Conservation (phyloP, 2,329 filamentous ascomycete species). For the Rosellinia necatrix region DNA sequence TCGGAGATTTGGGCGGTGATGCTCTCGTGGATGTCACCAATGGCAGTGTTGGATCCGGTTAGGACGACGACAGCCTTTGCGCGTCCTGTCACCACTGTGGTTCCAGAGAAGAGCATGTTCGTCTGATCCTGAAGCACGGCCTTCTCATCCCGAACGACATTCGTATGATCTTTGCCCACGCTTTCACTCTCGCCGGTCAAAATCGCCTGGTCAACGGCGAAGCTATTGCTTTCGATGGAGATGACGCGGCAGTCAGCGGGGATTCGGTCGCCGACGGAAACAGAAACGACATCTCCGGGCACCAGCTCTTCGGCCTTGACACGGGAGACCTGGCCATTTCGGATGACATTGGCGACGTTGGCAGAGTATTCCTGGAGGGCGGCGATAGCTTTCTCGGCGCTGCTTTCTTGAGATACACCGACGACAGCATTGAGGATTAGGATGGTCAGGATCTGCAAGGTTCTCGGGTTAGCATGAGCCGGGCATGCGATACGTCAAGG, state of each 20-base stretch:
- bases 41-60: slow-evolving; percentile 88
- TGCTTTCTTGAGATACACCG: slow-evolving; percentile 97
- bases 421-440: slow-evolving; percentile 95
- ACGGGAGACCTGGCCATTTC: slow-evolving; percentile 77
- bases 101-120: slow-evolving; percentile 98
- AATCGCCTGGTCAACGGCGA: slow-evolving; percentile 94
- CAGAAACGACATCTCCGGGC: slow-evolving; percentile 86
- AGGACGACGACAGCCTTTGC: slow-evolving; percentile 89
- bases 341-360: slow-evolving; percentile 92
- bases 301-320: slow-evolving; percentile 97
- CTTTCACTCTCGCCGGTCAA: slow-evolving; percentile 97
- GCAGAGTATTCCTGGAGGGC: slow-evolving; percentile 98
- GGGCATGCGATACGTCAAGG: neutral
- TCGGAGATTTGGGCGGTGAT: slow-evolving; percentile 98
- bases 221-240: slow-evolving; percentile 94
- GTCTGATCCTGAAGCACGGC: slow-evolving; percentile 96
- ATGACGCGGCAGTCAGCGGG: slow-evolving; percentile 93
- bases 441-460: slow-evolving; percentile 84
- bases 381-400: slow-evolving; percentile 96
- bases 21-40: slow-evolving; percentile 98
- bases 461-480: slow-evolving; percentile 26
- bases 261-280: slow-evolving; percentile 89
- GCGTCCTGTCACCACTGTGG: slow-evolving; percentile 92
- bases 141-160: slow-evolving; percentile 72
- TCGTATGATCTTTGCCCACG: slow-evolving; percentile 78